These are phyloP conservation scores for Penicillium cinerascens DNA, from an alignment of 495 filamentous ascomycete species.

Conservation along the genomic window DNA sequence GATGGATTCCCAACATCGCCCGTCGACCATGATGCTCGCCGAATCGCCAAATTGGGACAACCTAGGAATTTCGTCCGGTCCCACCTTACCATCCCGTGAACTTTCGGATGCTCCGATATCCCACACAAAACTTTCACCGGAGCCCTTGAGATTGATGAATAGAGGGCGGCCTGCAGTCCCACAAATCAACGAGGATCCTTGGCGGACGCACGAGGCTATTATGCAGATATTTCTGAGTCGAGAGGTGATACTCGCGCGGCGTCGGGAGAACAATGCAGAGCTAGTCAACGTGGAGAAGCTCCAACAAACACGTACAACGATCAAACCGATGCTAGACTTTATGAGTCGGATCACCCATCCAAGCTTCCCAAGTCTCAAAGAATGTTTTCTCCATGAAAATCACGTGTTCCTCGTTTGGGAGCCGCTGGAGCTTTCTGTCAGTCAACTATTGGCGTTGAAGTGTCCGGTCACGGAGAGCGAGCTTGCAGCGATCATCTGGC, in stretches of 20 bases:
- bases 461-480: background rate
- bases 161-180: too few relatives aligned
- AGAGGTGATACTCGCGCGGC: background rate
- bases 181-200: too few relatives aligned
- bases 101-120: too few relatives aligned
- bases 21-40: too few relatives aligned
- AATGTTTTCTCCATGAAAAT: background rate
- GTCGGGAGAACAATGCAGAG: background rate
- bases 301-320: background rate
- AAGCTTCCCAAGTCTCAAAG: conserved; percentile 2
- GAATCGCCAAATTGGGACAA: too few relatives aligned
- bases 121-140: too few relatives aligned
- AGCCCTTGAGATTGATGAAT: too few relatives aligned
- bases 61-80: too few relatives aligned
- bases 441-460: background rate
- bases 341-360: background rate
- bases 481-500: conserved; percentile 2
- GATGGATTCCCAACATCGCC: too few relatives aligned
- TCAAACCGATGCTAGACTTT: background rate
- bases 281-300: background rate
- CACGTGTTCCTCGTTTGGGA: conserved; percentile 2
- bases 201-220: too few relatives aligned
- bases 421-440: conserved; percentile 5
- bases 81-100: too few relatives aligned
- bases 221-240: too few relatives aligned